Base-by-base conservation (phyloP, 2,329 filamentous ascomycete species). In the Talaromyces sp. region DNA sequence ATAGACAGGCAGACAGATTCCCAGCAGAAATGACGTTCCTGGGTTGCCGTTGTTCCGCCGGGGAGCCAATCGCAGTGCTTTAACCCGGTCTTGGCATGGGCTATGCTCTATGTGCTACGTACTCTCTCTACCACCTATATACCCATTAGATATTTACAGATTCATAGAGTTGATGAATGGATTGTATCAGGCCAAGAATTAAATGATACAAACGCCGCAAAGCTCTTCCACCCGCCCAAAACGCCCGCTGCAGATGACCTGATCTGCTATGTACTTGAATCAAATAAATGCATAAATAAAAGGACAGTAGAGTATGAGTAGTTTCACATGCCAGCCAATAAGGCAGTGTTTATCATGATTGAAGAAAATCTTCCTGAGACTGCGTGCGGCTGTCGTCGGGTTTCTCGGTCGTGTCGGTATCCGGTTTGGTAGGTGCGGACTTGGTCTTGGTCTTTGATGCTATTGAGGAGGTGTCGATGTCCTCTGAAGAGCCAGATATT, bases 401-500 rank as follows among this genome's bases (percentile, higher is more conserved):
- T 3, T 63, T 31, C 19, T 57, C 52, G 14, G 39, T 58, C 24
- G 37, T 37, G 3, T 56, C 41, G 3, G 52, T 43, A 22, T 50
- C 27, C 22, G 35, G n/a, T 19, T 11, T 6, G 27, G 37, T 9
- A 33, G 62, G 49, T 14, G 54, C 14, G 7, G 22, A 27, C 7
- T 50, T 45, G 13, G 7, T 45, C 37, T 43, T 45, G 13, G 22
- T 19, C 37, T 59, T 58, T 6, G 54, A 56, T 35, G 41, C 43
- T 13, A 24, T 31, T 9, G 64, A 60, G 33, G 72, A 66, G 37
- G 66, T 68, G 7, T 72, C 69, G 54, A 76, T 73, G 10, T 69
- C 64, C 63, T 64, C 60, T 5, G 76, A 75, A 5, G 70, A 71
- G 62, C 72, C 74, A 7, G 64, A 69, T 8, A 73, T 73, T 19